A percentile compares a stretch with the other conserved stretches of the same genome.
phyloP scores from a whole-genome alignment of 148 eudicot species.

The Arbutus unedo region DNA sequence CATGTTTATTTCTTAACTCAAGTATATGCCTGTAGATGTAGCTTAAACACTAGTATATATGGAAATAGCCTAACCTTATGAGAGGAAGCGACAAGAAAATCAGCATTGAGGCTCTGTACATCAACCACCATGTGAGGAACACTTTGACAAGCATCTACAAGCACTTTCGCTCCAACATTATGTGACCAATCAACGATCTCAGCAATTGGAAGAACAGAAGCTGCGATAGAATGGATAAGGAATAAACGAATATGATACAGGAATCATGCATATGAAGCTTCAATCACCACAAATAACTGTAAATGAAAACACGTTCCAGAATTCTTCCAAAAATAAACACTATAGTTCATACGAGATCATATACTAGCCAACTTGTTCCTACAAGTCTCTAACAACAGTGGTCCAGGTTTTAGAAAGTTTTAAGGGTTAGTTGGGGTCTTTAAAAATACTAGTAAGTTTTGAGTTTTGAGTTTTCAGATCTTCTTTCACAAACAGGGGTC shows the following conservation, averaged over 20 bases:
- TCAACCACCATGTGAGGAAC: slow-evolving; percentile 98
- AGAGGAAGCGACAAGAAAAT: slow-evolving; percentile 97
- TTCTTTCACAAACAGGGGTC: background rate
- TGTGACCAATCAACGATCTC: slow-evolving; percentile 84
- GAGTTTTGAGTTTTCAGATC: background rate
- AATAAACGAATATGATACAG: background rate
- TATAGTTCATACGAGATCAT: too few relatives aligned
- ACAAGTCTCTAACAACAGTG: background rate
- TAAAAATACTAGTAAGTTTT: background rate
- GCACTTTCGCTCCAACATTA: slow-evolving; percentile 82
- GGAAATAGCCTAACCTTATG: slow-evolving; percentile 69
- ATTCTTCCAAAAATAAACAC: background rate
- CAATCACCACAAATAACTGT: background rate
- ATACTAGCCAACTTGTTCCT: background rate
- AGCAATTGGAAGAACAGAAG: slow-evolving; percentile 78
- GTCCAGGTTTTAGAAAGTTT: background rate
- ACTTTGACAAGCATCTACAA: slow-evolving; percentile 99
- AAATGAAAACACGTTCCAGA: background rate
- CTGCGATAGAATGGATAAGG: slow-evolving; percentile 34
- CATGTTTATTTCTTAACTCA: slow-evolving; percentile 57
- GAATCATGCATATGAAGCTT: background rate
- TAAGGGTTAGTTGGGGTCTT: background rate
- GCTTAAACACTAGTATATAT: slow-evolving; percentile 20
- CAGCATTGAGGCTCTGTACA: slow-evolving; percentile 81
- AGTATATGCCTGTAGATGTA: slow-evolving; percentile 10